Base-by-base conservation (phyloP, 2,329 filamentous ascomycete genomes). In the Aureobasidium sp. region DNA sequence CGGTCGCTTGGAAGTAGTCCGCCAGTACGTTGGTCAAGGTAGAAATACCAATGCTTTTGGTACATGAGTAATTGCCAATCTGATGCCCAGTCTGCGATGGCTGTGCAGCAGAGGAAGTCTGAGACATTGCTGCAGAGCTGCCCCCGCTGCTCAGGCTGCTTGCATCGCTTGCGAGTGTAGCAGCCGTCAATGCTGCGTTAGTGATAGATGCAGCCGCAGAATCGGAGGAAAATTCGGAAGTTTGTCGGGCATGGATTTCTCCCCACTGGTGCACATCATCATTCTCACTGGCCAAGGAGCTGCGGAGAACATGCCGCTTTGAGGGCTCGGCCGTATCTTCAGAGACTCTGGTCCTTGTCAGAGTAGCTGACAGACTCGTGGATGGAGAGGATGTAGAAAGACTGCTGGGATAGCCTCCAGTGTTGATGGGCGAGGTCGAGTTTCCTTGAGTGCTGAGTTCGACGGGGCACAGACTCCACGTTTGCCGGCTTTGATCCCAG, bases 391-490 rank as follows among this genome's bases (percentile, higher is more conserved):
- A 62, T 9, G 59, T 56, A 29, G 59, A 62, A 7, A 64, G 44
- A 20, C 51, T 59, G 46, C 59, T 66, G 8, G 61, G 55, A 39
- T 39, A 46, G n/a, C 36, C 57, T 29, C 48, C 56, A 13, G 63
- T 61, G 62, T 27, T 62, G 26, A 47, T 61, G 10, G 34, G 65
- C 12, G 65, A 65, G 9, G 60, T 57, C 23, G 63, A 20, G 15
- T 53, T 53, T 7, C 36, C 51, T 26, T 37, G 52, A 68, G 67
- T 32, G 67, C 65, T 39, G 58, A 85, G 75, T 50, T 79, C 71
- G 2, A 82, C 82, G 0, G 86, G 86, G 69, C 86, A 88, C 20
- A 88, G 77, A 55, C 77, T 82, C 83, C 85, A 88, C 44, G 76
- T 69, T 36, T 72, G 72, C 32, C 79, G 77, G 34, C 73, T 76